Conservation (phyloP, 2,329 filamentous ascomycete genomes). For the Penicillium sp. region DNA sequence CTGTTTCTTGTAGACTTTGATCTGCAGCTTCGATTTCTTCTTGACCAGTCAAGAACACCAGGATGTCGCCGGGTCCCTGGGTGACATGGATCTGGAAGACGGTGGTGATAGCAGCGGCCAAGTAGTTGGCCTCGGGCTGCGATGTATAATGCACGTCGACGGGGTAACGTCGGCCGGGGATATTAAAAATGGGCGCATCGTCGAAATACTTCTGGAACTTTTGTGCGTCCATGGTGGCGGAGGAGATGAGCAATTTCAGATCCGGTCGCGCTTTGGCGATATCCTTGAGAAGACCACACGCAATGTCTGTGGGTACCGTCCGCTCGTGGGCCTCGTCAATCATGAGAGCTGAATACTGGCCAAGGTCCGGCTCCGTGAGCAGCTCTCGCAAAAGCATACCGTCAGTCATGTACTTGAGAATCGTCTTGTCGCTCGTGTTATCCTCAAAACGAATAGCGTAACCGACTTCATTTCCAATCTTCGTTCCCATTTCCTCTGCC, state of each 20-base stretch:
- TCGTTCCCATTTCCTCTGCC: constrained; percentile 88
- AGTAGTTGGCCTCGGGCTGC: constrained; percentile 90
- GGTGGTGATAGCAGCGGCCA: constrained; percentile 88
- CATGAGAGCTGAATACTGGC: constrained; percentile 85
- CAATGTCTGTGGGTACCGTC: constrained; percentile 86
- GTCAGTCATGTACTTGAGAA: constrained; percentile 96
- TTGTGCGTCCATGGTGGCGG: constrained; percentile 90
- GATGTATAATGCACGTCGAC: constrained; percentile 92
- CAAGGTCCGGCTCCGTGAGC: constrained; percentile 82
- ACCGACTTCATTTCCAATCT: constrained; percentile 88
- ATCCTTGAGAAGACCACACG: constrained; percentile 87
- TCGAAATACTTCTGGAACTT: constrained; percentile 94
- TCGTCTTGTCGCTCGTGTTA: constrained; percentile 85
- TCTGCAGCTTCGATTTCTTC: constrained; percentile 94
- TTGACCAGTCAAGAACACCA: constrained; percentile 93
- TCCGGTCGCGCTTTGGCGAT: constrained; percentile 81
- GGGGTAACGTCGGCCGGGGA: constrained; percentile 84
- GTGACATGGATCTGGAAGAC: constrained; percentile 94
- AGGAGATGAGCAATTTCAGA: constrained; percentile 87
- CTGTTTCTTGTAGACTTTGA: constrained; percentile 81
- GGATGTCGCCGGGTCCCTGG: constrained; percentile 82
- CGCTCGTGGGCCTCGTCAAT: constrained; percentile 98
- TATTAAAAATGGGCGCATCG: constrained; percentile 90
- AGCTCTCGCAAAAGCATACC: constrained; percentile 92
- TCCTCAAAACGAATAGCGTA: constrained; percentile 97